phyloP scores from a whole-genome alignment of 225 moss, liverwort and hornwort species.

The Thuidium tamariscinum region DNA sequence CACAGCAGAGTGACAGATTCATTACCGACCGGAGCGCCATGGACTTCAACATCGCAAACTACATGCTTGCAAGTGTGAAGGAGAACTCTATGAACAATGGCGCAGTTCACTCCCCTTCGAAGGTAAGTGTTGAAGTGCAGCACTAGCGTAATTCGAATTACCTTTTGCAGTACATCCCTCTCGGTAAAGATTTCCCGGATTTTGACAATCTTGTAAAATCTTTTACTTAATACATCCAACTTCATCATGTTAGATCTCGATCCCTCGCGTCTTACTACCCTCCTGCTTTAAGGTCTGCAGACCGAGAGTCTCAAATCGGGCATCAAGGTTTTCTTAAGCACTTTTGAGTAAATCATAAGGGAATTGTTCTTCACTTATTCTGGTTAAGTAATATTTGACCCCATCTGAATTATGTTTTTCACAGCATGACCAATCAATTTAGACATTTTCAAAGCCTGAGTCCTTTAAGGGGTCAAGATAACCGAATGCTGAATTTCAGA shows the following conservation, averaged over 20 bases:
- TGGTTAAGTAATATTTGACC: background rate
- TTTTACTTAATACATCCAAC: too few species aligned
- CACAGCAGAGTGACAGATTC: slow-evolving; percentile 70
- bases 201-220: background rate
- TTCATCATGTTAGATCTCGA: background rate
- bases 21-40: slow-evolving; percentile 80
- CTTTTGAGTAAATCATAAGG: background rate
- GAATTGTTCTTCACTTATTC: background rate
- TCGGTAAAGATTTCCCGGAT: background rate
- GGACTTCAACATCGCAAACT: slow-evolving; percentile 69
- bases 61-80: slow-evolving; percentile 61
- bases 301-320: background rate
- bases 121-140: background rate
- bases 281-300: background rate
- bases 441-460: background rate
- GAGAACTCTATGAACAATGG: slow-evolving; percentile 40
- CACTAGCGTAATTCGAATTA: background rate
- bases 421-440: background rate
- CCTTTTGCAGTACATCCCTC: background rate
- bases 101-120: slow-evolving; percentile 47
- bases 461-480: background rate
- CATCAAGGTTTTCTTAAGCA: background rate
- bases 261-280: background rate
- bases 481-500: background rate
- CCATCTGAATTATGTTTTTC: background rate